phyloP scores from a whole-genome alignment of 805 yeast genomes.

The Saccharomycopsis schoenii region DNA sequence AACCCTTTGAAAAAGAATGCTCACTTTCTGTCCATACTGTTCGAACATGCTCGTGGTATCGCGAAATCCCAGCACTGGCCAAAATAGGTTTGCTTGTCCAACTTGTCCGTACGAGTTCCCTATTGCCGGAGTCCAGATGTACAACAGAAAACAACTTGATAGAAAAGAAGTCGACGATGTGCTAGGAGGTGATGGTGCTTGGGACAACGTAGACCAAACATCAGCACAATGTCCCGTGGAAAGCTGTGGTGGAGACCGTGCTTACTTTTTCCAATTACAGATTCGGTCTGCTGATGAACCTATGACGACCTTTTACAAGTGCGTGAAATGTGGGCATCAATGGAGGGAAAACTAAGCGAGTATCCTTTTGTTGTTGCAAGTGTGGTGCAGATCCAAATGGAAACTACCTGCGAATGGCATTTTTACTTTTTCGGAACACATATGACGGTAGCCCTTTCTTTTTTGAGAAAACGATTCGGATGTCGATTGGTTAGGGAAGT shows the following conservation, averaged over 20 bases:
- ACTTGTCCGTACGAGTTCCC: conserved; percentile 96
- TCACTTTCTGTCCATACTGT: conserved; percentile 92
- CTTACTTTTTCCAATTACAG: conserved; percentile 93
- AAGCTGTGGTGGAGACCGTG: conserved; percentile 77
- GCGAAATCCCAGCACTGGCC: conserved; percentile 43
- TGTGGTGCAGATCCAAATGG: no score
- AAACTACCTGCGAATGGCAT: no score
- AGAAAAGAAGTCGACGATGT: conserved; percentile 94
- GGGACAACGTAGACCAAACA: conserved; percentile 98
- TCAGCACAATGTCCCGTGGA: conserved; percentile 86
- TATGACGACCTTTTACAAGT: conserved; percentile 95
- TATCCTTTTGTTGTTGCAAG: neutral
- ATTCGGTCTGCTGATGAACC: conserved; percentile 99
- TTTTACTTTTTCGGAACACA: no score
- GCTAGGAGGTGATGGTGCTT: conserved; percentile 91
- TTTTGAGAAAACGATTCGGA: no score
- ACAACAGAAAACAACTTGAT: conserved; percentile 71
- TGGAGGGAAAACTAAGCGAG: conserved; percentile 80
- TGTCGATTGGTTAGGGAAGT: no score
- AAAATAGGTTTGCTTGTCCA: conserved; percentile 72
- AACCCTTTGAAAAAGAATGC: conserved; percentile 38
- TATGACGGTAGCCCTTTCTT: no score
- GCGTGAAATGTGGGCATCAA: conserved; percentile 85
- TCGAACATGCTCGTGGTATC: conserved; percentile 79
- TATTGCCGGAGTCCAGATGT: conserved; percentile 73